Evolutionary conservation across 2,329 filamentous ascomycete genomes (phyloP).

Genomic region (Fonsecaea pugnacius): DNA sequence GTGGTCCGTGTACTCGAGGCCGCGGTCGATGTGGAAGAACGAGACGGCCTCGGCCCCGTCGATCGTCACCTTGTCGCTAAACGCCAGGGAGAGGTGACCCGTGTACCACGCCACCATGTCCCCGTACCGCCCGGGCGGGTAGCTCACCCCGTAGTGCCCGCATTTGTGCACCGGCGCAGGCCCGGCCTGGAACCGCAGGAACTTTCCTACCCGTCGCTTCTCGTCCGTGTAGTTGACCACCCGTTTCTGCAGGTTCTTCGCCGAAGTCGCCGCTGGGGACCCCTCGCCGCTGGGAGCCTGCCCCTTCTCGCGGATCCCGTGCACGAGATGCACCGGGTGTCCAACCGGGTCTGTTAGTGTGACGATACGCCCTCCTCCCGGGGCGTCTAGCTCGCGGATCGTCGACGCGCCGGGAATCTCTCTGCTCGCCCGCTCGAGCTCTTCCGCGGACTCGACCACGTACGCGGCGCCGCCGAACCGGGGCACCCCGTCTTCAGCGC

Average conservation of each 20-base stretch:
- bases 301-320: conserved; percentile 40
- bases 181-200: conserved; percentile 50
- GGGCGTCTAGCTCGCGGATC: conserved; percentile 43
- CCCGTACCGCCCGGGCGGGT: conserved; percentile 41
- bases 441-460: conserved; percentile 25
- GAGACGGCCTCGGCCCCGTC: conserved; percentile 41
- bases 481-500: conserved; percentile 14
- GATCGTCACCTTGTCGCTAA: conserved; percentile 50
- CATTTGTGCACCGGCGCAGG: conserved; percentile 56
- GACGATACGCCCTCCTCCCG: conserved; percentile 32
- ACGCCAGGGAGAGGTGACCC: conserved; percentile 49
- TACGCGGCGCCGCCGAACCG: conserved; percentile 29
- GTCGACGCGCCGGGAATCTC: conserved; percentile 39
- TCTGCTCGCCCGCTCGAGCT: conserved; percentile 22
- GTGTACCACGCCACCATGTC: conserved; percentile 38
- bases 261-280: no score
- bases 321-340: conserved; percentile 39
- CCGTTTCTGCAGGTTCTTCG: conserved; percentile 38
- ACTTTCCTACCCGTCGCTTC: conserved; percentile 44
- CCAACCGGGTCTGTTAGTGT: conserved; percentile 36
- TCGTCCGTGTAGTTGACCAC: conserved; percentile 44
- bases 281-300: background rate
- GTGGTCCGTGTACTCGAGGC: conserved; percentile 53
- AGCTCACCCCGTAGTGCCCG: conserved; percentile 53
- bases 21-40: conserved; percentile 58